These are phyloP conservation scores for Plasmodium fragile DNA, from an alignment of 169 alveolate genomes.

Conservation along the genomic window DNA sequence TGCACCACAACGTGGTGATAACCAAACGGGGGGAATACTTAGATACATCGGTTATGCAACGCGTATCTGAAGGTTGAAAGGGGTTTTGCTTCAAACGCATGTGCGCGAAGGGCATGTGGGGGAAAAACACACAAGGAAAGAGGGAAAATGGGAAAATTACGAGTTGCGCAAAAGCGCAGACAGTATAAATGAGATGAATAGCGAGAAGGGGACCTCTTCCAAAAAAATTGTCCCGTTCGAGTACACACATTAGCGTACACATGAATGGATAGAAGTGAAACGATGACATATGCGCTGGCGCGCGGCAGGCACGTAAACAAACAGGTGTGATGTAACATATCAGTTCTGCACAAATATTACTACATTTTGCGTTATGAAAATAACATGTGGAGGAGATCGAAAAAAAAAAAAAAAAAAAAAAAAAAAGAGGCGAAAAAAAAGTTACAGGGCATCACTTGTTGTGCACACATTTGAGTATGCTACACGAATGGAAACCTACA, in stretches of 20 bases:
- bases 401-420: neutral
- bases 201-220: neutral
- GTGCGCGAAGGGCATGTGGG: neutral
- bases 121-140: neutral
- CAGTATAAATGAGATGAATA: neutral
- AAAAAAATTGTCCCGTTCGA: neutral
- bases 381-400: neutral
- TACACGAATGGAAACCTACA: neutral
- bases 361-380: conserved; percentile 5
- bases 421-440: neutral
- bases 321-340: neutral
- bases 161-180: neutral
- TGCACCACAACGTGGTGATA: neutral
- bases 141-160: neutral
- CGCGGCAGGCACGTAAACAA: conserved; percentile 3
- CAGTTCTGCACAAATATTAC: neutral
- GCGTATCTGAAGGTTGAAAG: neutral
- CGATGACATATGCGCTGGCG: neutral
- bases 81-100: neutral
- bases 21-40: neutral
- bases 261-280: neutral
- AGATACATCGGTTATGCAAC: neutral
- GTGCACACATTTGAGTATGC: neutral
- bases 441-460: neutral
- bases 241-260: neutral